Evolutionary conservation across 257 asterid species (phyloP).

Genomic region (Primulina eburnea): DNA sequence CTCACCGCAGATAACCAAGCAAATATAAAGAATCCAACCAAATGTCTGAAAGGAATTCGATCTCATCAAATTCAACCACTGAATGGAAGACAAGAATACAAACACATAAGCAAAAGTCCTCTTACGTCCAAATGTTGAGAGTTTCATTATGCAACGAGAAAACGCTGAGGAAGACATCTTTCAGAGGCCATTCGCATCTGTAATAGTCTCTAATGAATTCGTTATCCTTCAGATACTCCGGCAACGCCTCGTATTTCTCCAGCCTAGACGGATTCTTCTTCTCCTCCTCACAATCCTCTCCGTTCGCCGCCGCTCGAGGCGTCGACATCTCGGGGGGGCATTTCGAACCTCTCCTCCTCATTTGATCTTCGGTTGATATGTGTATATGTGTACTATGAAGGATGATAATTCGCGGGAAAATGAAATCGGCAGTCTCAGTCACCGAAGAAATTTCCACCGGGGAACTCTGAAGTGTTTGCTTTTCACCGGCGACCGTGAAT

Average conservation of each 20-base stretch:
- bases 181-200: slow-evolving; percentile 90
- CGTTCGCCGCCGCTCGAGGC: slow-evolving; percentile 12
- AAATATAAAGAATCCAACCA: slow-evolving; percentile 72
- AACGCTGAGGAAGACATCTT: slow-evolving; percentile 64
- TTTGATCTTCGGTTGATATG: neutral
- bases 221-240: slow-evolving; percentile 82
- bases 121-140: slow-evolving; percentile 91
- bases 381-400: neutral
- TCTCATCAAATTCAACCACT: too few relatives aligned
- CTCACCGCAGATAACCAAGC: slow-evolving; percentile 61
- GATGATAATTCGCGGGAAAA: neutral
- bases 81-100: neutral
- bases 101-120: neutral
- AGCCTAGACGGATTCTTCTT: slow-evolving; percentile 29
- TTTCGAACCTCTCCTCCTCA: slow-evolving; percentile 41
- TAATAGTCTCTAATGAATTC: slow-evolving; percentile 76
- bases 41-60: slow-evolving; percentile 52
- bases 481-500: neutral
- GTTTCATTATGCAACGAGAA: slow-evolving; percentile 90
- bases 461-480: neutral
- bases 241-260: slow-evolving; percentile 69
- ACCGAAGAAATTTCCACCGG: neutral
- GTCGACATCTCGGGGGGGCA: slow-evolving; percentile 12
- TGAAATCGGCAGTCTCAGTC: neutral
- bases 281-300: slow-evolving; percentile 20